Percentiles rank a stretch among this genome's conserved stretches.
These are phyloP conservation scores for Hypoxylon trugodes DNA, from an alignment of 495 filamentous ascomycete genomes.

Conservation along the genomic window DNA sequence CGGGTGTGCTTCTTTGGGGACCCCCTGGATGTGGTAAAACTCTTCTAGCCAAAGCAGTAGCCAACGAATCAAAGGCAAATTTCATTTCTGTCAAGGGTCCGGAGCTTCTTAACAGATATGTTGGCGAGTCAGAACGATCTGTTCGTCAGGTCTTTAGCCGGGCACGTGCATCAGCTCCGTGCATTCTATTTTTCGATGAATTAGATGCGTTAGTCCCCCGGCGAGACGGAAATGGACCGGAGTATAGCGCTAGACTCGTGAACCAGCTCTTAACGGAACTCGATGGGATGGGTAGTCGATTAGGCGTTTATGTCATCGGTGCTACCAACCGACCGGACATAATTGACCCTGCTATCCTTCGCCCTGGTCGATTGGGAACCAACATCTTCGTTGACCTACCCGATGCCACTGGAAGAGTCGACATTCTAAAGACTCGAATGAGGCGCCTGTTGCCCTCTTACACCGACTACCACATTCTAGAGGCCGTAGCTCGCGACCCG, in stretches of 20 bases:
- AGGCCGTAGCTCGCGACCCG: conserved; percentile 67
- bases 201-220: conserved; percentile 90
- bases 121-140: conserved; percentile 92
- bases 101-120: conserved; percentile 92
- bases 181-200: conserved; percentile 98
- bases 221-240: conserved; percentile 80
- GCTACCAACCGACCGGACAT: conserved; percentile 96
- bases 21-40: conserved; percentile 98
- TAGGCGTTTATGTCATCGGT: conserved; percentile 92
- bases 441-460: conserved; percentile 52
- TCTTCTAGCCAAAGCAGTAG: conserved; percentile 93
- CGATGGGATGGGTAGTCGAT: conserved; percentile 81
- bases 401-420: conserved; percentile 76
- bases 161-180: conserved; percentile 85
- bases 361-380: conserved; percentile 89
- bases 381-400: conserved; percentile 92
- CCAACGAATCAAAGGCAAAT: conserved; percentile 93
- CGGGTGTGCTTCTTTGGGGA: conserved; percentile 94
- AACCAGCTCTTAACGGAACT: conserved; percentile 97
- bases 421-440: conserved; percentile 77
- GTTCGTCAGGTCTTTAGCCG: conserved; percentile 92
- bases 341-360: conserved; percentile 94
- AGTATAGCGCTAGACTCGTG: conserved; percentile 87
- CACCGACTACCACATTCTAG: conserved; percentile 53
- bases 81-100: conserved; percentile 99